Conservation (phyloP, 345 rosid genomes). For the Lepidium didymum region DNA sequence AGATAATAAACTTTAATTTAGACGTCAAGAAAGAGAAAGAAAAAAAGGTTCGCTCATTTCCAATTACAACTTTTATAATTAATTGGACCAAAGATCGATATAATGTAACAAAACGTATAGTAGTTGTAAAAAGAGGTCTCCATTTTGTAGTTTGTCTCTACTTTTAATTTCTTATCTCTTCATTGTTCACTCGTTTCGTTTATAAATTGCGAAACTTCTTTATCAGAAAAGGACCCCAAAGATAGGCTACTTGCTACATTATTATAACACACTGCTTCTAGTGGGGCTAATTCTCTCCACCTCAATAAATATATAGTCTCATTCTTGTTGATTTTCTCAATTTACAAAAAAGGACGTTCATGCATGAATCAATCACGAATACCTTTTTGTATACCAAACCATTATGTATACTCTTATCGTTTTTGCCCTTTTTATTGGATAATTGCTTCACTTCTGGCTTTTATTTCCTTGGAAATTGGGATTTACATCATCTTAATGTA, state of each 20-base stretch:
- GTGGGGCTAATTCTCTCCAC: slow-evolving; percentile 26
- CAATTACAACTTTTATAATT: not conserved
- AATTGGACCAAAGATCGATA: slow-evolving; percentile 8
- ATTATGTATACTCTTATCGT: slow-evolving; percentile 23
- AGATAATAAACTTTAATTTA: slow-evolving; percentile 5
- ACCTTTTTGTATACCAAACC: slow-evolving; percentile 19
- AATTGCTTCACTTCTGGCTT: not conserved
- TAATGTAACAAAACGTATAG: slow-evolving; percentile 16
- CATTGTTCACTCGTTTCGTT: slow-evolving; percentile 28
- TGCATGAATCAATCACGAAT: slow-evolving; percentile 24
- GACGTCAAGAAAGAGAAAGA: not conserved
- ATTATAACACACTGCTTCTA: slow-evolving; percentile 26
- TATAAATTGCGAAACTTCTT: slow-evolving; percentile 11
- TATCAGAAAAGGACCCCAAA: slow-evolving; percentile 28
- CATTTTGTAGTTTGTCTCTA: slow-evolving; percentile 28
- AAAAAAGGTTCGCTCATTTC: slow-evolving; percentile 1
- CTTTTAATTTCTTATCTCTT: slow-evolving; percentile 25
- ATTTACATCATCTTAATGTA: too few species aligned
- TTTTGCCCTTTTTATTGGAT: slow-evolving; percentile 11
- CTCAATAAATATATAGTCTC: not conserved
- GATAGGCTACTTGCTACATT: slow-evolving; percentile 17
- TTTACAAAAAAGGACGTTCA: slow-evolving; percentile 8
- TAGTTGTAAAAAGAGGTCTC: slow-evolving; percentile 22
- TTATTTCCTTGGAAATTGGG: slow-evolving; percentile 6
- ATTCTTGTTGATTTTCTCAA: not conserved